Evolutionary conservation across 768 basidiomycete species (phyloP).

Genomic region (Serendipita sp.): DNA sequence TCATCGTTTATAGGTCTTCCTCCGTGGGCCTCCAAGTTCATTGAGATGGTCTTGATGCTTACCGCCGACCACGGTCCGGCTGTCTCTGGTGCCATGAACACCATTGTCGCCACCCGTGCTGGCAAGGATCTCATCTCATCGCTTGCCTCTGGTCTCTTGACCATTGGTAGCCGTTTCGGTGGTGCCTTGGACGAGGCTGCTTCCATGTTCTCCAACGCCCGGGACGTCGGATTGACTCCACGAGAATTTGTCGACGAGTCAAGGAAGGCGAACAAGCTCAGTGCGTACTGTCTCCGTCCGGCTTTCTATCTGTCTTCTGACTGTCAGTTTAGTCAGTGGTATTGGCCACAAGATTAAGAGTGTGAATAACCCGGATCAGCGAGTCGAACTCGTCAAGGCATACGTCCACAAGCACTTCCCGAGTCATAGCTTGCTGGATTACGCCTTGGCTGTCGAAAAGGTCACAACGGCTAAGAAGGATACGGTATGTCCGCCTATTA

Average conservation of each 20-base stretch:
- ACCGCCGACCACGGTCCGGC: slow-evolving; percentile 98
- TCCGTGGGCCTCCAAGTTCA: slow-evolving; percentile 90
- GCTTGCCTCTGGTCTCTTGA: slow-evolving; percentile 87
- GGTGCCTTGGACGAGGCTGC: slow-evolving; percentile 98
- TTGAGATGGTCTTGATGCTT: slow-evolving; percentile 99
- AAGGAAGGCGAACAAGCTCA: slow-evolving; percentile 87
- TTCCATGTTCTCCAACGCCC: slow-evolving; percentile 82
- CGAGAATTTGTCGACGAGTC: slow-evolving; percentile 93
- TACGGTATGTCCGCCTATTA: slow-evolving; percentile 35
- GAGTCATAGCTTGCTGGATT: slow-evolving; percentile 79
- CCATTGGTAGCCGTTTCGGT: slow-evolving; percentile 96
- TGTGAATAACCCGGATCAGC: slow-evolving; percentile 87
- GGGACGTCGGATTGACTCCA: slow-evolving; percentile 86
- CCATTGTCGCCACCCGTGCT: slow-evolving; percentile 97
- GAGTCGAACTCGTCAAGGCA: slow-evolving; percentile 89
- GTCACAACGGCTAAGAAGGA: slow-evolving; percentile 98
- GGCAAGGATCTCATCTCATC: slow-evolving; percentile 98
- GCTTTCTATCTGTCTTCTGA: slow-evolving; percentile 1
- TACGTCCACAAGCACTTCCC: slow-evolving; percentile 95
- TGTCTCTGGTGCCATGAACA: slow-evolving; percentile 99
- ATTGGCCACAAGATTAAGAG: slow-evolving; percentile 99
- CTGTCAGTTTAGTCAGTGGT: slow-evolving; percentile 52
- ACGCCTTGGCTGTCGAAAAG: slow-evolving; percentile 92
- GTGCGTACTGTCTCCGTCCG: slow-evolving; percentile 28
- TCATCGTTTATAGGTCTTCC: slow-evolving; percentile 36